A percentile compares a stretch with the other conserved stretches of the same genome.
These are phyloP conservation scores for Boletus sensibilis DNA, from an alignment of 768 basidiomycete species.

Conservation along the genomic window DNA sequence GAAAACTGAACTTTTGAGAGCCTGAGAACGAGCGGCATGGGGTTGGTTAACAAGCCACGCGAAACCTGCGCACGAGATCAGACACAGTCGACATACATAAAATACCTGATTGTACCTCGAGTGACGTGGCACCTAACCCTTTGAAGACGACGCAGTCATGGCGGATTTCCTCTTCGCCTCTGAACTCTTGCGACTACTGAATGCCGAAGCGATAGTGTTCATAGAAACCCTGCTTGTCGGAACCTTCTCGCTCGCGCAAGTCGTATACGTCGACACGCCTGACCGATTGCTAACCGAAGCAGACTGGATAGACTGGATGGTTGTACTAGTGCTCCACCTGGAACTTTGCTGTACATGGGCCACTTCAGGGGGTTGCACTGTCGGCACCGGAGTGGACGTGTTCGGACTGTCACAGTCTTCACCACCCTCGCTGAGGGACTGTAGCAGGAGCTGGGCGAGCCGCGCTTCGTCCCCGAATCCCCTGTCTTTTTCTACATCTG, in stretches of 20 bases:
- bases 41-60: neutral
- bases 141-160: slow-evolving; percentile 28
- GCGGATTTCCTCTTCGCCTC: slow-evolving; percentile 27
- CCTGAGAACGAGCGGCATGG: neutral
- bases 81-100: neutral
- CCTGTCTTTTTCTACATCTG: slow-evolving; percentile 16
- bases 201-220: slow-evolving; percentile 25
- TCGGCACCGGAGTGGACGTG: slow-evolving; percentile 2
- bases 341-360: slow-evolving; percentile 24
- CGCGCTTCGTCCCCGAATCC: slow-evolving; percentile 30
- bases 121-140: slow-evolving; percentile 10
- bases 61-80: slow-evolving; percentile 7
- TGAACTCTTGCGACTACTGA: slow-evolving; percentile 29
- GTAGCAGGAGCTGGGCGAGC: slow-evolving; percentile 31
- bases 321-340: slow-evolving; percentile 34
- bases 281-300: slow-evolving; percentile 27
- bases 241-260: slow-evolving; percentile 26
- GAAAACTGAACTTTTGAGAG: neutral
- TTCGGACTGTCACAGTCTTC: slow-evolving; percentile 5
- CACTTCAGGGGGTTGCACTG: slow-evolving; percentile 14
- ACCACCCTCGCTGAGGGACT: slow-evolving; percentile 24
- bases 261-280: slow-evolving; percentile 28
- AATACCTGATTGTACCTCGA: neutral
- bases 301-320: slow-evolving; percentile 27
- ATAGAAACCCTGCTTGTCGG: slow-evolving; percentile 28